Evolutionary conservation across 225 moss, liverwort and hornwort genomes (phyloP).

Genomic region (Pseudoscleropodium purum): DNA sequence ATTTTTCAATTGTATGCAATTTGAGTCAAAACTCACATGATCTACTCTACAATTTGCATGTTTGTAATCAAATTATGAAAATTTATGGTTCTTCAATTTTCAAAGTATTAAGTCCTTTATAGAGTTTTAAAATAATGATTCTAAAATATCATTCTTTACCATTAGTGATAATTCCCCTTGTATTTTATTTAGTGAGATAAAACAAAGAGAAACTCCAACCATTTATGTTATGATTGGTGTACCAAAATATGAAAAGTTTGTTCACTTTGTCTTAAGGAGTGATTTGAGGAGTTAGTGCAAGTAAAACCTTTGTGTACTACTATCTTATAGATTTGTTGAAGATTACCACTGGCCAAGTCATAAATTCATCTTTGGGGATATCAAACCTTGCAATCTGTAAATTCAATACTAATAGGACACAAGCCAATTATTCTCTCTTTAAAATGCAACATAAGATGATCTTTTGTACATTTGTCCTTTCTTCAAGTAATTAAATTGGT

Average conservation of each 20-base stretch:
- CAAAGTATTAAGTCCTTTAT: not conserved
- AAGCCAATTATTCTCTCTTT: not conserved
- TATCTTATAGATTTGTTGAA: not conserved
- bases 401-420: not conserved
- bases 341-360: not conserved
- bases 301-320: accelerated
- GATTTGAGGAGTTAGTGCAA: not conserved
- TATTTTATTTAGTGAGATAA: not conserved
- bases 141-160: not conserved
- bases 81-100: not conserved
- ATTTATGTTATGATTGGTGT: not conserved
- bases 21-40: accelerated
- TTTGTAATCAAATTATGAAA: not conserved
- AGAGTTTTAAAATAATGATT: not conserved
- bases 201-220: accelerated
- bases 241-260: not conserved
- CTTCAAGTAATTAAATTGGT: not conserved
- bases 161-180: not conserved
- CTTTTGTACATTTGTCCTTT: not conserved
- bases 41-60: not conserved
- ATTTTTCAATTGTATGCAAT: not conserved
- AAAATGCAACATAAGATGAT: not conserved
- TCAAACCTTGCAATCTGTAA: not conserved
- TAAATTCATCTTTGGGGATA: not conserved
- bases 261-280: too few species aligned